These are phyloP conservation scores for Claviceps fusiformis DNA, from an alignment of 2,329 filamentous ascomycete genomes.

Conservation along the genomic window DNA sequence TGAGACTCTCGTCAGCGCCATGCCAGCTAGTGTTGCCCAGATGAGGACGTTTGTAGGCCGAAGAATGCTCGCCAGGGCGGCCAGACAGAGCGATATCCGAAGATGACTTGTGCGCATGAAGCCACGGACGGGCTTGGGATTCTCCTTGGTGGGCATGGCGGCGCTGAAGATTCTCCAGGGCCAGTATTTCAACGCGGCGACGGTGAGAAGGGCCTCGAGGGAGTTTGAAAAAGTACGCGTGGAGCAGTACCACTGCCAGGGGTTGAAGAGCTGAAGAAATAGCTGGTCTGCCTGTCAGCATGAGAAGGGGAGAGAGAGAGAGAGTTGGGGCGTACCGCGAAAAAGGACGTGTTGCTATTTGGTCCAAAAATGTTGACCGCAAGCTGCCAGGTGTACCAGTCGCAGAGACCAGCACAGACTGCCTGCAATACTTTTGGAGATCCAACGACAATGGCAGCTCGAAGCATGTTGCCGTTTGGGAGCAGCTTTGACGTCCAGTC, in stretches of 20 bases:
- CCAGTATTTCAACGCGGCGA: constrained; percentile 68
- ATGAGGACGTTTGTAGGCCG: constrained; percentile 82
- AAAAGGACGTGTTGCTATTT: constrained; percentile 48
- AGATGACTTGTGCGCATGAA: constrained; percentile 17
- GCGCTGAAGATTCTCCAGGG: constrained; percentile 61
- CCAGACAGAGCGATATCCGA: constrained; percentile 54
- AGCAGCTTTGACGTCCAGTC: constrained; percentile 43
- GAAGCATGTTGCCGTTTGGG: constrained; percentile 36
- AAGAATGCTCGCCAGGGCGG: constrained; percentile 70
- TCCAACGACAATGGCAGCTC: constrained; percentile 54
- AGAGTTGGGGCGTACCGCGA: constrained; percentile 39
- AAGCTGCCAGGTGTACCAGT: constrained; percentile 81
- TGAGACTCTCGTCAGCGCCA: constrained; percentile 29
- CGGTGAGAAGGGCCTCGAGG: constrained; percentile 77
- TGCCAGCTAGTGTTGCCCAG: constrained; percentile 53
- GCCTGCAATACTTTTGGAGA: constrained; percentile 68
- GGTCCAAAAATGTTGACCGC: constrained; percentile 59
- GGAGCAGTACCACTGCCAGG: constrained; percentile 96
- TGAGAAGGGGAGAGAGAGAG: neutral
- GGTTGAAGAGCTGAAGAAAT: constrained; percentile 23
- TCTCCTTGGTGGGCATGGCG: constrained; percentile 24
- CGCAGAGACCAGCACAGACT: constrained; percentile 59
- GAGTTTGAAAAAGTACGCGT: constrained; percentile 91
- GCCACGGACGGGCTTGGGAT: constrained; percentile 18
- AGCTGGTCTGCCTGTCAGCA: constrained; percentile 13